Percentiles rank a stretch among this genome's conserved stretches.
Evolutionary conservation across 2,329 filamentous ascomycete species (phyloP).

Genomic region (Diaporthe destruens): DNA sequence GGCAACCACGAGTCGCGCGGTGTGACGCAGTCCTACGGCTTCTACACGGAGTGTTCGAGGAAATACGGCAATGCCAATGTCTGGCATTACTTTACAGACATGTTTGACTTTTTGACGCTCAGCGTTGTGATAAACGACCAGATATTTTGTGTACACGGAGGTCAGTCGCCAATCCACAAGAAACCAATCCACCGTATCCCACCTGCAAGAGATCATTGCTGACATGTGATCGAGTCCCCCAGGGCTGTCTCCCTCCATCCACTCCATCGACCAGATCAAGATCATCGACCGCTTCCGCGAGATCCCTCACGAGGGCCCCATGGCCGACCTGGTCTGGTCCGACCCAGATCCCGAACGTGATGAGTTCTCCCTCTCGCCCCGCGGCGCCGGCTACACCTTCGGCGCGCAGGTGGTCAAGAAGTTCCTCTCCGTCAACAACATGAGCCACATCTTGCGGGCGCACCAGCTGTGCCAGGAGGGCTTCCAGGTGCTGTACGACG

Average conservation of each 20-base stretch:
- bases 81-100: constrained; percentile 99
- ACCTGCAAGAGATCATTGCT: background rate
- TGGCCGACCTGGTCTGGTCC: constrained; percentile 99
- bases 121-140: constrained; percentile 99
- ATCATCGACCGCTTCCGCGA: constrained; percentile 99
- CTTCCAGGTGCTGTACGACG: constrained; percentile 96
- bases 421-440: constrained; percentile 95
- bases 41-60: constrained; percentile 97
- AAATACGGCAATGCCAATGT: constrained; percentile 99
- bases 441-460: constrained; percentile 97
- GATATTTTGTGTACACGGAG: constrained; percentile 98
- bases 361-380: constrained; percentile 93
- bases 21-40: constrained; percentile 98
- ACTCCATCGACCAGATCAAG: constrained; percentile 99
- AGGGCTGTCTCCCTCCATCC: constrained; percentile 90
- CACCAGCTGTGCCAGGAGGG: constrained; percentile 99
- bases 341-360: constrained; percentile 97
- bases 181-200: too few species aligned
- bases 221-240: constrained; percentile 1
- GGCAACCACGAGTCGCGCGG: constrained; percentile 98
- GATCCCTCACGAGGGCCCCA: constrained; percentile 97
- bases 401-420: constrained; percentile 98
- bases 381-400: constrained; percentile 97
- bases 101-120: constrained; percentile 98
- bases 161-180: constrained; percentile 54